Base-by-base conservation (phyloP, 2,329 filamentous ascomycete genomes). In the Fusarium temperatum region DNA sequence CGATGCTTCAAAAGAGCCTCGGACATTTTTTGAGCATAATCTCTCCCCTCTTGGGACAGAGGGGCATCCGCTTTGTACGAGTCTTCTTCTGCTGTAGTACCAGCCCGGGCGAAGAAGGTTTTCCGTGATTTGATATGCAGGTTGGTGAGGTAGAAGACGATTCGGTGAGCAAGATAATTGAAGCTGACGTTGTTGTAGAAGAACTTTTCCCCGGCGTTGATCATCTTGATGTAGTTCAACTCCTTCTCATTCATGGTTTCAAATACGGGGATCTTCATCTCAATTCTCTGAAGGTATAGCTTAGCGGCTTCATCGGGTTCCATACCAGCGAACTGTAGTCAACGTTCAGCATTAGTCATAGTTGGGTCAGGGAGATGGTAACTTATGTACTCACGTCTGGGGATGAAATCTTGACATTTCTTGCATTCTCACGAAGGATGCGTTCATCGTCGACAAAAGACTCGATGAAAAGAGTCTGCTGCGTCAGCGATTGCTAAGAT, bases 201-300 rank as follows among this genome's bases (percentile, higher is more conserved):
- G 80, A 99, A 93, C 75, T 94, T 91, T 80, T 96, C 91, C 50
- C 96, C 96, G 13, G 96, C 96, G 77, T 99, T 99, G 81, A 98
- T 97, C 96, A 99, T 98, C 86, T 98, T 98, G 85, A 99, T 96
- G 84, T 96, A 99, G 81, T 98, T 98, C 72, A 99, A 88, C 75
- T 98, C 95, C 36, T 89, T 88, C 82, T 99, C 96, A 78, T 95
- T 89, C 95, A 99, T 98, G 3, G 94, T 97, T 84, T 99, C 95
- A 77, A 98, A 99, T 67, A 96, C 92, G 26, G 96, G 96, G 68
- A 99, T 99, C 76, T 96, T 94, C 77, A 94, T 92, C 72, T 94
- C 92, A 80, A 99, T 98, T 57, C 96, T 92, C 72, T 91, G 90
- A 44, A 99, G 89, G 79, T 99, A 99, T 78, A 98, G 91, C 79